Percentiles rank a stretch among this genome's conserved stretches.
Evolutionary conservation across 2,329 filamentous ascomycete species (phyloP).

Genomic region (Ophiognomonia clavigignenti-juglandacearum): DNA sequence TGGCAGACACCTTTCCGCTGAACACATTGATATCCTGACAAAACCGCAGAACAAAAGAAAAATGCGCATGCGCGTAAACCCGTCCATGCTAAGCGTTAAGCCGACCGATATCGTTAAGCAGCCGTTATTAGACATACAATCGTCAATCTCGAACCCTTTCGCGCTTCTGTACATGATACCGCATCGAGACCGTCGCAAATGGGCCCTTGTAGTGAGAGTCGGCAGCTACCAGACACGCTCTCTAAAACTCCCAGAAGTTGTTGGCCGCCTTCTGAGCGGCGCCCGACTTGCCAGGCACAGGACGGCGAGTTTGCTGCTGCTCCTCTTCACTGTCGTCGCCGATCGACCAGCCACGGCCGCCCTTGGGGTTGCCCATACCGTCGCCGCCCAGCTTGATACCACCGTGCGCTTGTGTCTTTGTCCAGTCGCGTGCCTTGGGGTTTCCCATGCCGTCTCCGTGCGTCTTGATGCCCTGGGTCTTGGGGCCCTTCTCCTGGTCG

Average conservation of each 20-base stretch:
- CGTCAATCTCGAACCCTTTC: constrained; percentile 16
- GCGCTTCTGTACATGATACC: background rate
- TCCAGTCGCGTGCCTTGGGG: constrained; percentile 39
- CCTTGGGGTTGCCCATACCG: constrained; percentile 61
- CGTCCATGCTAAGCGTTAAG: no score
- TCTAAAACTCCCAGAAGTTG: constrained; percentile 45
- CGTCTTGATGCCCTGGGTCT: constrained; percentile 41
- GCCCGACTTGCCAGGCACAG: constrained; percentile 35
- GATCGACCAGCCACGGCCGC: constrained; percentile 55
- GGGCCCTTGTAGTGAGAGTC: background rate
- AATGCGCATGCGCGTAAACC: no score
- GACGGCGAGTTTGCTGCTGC: constrained; percentile 29
- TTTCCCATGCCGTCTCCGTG: constrained; percentile 65
- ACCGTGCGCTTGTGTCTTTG: background rate
- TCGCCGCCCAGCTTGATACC: constrained; percentile 52
- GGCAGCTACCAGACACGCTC: background rate
- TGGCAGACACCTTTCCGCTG: no score
- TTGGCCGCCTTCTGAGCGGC: constrained; percentile 28
- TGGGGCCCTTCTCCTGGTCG: constrained; percentile 14
- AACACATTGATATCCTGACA: no score
- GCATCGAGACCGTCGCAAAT: background rate
- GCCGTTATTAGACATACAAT: no score
- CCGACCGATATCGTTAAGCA: no score
- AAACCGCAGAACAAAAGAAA: no score
- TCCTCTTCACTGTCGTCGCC: constrained; percentile 45